Percentiles rank a stretch among this genome's conserved stretches.
Evolutionary conservation across 2,329 filamentous ascomycete species (phyloP).

Genomic region (Fusarium setosum): DNA sequence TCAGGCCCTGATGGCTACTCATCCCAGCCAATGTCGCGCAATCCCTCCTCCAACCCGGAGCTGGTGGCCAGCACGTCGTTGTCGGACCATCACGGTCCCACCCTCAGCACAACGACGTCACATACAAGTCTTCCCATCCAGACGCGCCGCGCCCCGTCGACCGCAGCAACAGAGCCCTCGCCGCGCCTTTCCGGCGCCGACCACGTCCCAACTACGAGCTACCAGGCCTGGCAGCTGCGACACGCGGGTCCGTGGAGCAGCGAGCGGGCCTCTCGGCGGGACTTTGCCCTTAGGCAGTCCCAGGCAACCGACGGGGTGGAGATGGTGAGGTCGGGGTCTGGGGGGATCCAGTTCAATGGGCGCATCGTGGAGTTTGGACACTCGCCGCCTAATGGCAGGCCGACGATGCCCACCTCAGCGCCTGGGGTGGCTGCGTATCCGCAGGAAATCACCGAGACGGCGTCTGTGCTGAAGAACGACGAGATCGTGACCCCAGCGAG

Average conservation of each 20-base stretch:
- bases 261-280: constrained; percentile 8
- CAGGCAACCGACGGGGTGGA: constrained; percentile 18
- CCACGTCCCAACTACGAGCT: constrained; percentile 8
- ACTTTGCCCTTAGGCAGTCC: constrained; percentile 3
- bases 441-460: constrained; percentile 22
- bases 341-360: constrained; percentile 38
- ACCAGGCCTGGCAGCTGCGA: constrained; percentile 22
- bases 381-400: constrained; percentile 1
- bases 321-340: constrained; percentile 41
- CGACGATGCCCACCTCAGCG: neutral
- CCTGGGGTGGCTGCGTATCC: constrained; percentile 19
- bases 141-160: constrained; percentile 24
- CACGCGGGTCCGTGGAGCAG: constrained; percentile 32
- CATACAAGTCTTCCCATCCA: constrained; percentile 1
- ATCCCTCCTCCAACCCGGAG: constrained; percentile 28
- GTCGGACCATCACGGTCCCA: constrained; percentile 1
- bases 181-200: constrained; percentile 23
- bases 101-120: constrained; percentile 2
- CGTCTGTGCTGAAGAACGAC: constrained; percentile 7
- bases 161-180: constrained; percentile 32
- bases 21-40: constrained; percentile 35
- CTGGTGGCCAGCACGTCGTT: neutral
- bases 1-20: constrained; percentile 27
- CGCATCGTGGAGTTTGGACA: constrained; percentile 37
- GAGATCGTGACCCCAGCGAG: constrained; percentile 1